phyloP scores from a whole-genome alignment of 2,329 filamentous ascomycete species.

The Pseudogymnoascus sp. region DNA sequence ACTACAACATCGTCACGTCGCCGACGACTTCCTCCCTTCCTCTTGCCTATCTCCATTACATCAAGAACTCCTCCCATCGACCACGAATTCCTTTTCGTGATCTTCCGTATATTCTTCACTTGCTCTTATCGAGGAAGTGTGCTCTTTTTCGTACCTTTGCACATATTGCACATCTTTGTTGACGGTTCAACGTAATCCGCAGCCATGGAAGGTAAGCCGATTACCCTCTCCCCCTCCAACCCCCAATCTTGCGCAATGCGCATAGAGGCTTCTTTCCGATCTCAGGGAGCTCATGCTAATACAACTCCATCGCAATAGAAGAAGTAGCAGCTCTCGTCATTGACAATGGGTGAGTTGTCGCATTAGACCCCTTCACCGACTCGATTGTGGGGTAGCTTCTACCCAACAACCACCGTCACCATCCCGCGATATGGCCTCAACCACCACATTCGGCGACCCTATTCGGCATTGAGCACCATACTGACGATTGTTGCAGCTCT shows the following conservation, averaged over 20 bases:
- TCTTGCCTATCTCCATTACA: constrained; percentile 13
- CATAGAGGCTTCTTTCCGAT: constrained; percentile 12
- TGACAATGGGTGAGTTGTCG: constrained; percentile 97
- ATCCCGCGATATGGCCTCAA: constrained; percentile 9
- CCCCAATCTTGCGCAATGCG: constrained; percentile 15
- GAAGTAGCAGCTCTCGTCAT: constrained; percentile 99
- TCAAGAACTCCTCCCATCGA: constrained; percentile 19
- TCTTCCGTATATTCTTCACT: constrained; percentile 22
- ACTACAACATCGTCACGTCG: constrained; percentile 12
- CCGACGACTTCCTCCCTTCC: constrained; percentile 15
- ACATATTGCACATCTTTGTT: constrained; percentile 20
- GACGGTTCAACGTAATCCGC: constrained; percentile 29
- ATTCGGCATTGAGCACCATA: constrained; percentile 18
- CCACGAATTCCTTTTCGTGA: constrained; percentile 26
- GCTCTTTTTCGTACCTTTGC: constrained; percentile 23
- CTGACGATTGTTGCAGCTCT: constrained; percentile 56
- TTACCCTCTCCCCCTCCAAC: constrained; percentile 11
- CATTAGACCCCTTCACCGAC: constrained; percentile 23
- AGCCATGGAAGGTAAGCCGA: constrained; percentile 34
- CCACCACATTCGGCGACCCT: not conserved
- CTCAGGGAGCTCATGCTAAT: constrained; percentile 22
- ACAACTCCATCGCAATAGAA: constrained; percentile 52
- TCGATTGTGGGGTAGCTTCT: constrained; percentile 19
- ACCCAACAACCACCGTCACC: constrained; percentile 4
- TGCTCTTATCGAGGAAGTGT: constrained; percentile 23